These are phyloP conservation scores for Leccinum barrowsii DNA, from an alignment of 768 basidiomycete species.

Conservation along the genomic window DNA sequence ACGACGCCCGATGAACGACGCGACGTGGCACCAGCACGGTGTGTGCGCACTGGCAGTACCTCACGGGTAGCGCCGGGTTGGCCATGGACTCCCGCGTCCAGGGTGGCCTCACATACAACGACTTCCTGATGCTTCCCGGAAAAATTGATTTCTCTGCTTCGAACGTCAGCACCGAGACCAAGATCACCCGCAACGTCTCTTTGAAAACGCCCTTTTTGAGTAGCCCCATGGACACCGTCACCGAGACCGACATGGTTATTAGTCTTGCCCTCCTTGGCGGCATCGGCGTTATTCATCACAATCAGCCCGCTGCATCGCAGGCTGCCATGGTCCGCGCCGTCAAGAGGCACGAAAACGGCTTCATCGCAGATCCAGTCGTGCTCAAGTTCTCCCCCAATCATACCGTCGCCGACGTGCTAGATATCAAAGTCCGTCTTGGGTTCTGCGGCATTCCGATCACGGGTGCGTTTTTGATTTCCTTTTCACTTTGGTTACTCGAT, in stretches of 20 bases:
- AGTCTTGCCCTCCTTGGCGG: conserved; percentile 93
- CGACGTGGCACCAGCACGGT: no score
- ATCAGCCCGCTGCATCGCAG: conserved; percentile 78
- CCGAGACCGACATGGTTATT: conserved; percentile 92
- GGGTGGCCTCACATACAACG: conserved; percentile 97
- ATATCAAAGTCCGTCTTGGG: conserved; percentile 87
- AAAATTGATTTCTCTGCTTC: conserved; percentile 91
- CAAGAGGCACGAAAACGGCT: conserved; percentile 98
- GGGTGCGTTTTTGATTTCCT: conserved; percentile 52
- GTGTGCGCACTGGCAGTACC: no score
- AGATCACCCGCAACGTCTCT: conserved; percentile 84
- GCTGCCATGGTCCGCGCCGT: conserved; percentile 97
- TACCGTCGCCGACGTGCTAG: conserved; percentile 83
- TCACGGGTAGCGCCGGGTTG: no score
- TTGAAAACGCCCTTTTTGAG: conserved; percentile 97
- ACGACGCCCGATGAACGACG: no score
- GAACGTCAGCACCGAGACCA: conserved; percentile 77
- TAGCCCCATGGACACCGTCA: conserved; percentile 99
- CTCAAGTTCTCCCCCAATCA: conserved; percentile 60
- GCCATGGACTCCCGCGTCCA: conserved; percentile 76
- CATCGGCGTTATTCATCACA: conserved; percentile 98
- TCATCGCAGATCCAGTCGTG: conserved; percentile 93
- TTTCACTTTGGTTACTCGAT: conserved; percentile 34
- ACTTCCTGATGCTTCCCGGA: conserved; percentile 91
- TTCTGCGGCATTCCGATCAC: conserved; percentile 98